phyloP scores from a whole-genome alignment of 306 rosid species.

The Vigna trinervia region DNA sequence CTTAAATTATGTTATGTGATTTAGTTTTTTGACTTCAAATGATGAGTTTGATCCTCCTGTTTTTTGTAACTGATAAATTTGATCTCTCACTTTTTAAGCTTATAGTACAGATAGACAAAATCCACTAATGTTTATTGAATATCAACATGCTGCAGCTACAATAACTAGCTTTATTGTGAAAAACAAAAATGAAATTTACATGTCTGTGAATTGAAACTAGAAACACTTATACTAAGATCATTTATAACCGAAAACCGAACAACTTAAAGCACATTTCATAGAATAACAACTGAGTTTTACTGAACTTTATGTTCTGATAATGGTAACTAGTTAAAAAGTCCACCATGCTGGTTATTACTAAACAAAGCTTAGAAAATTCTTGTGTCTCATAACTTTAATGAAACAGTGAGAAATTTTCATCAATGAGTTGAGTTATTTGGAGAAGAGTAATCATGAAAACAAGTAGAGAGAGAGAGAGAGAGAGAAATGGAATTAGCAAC shows the following conservation, averaged over 20 bases:
- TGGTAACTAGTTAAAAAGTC: neutral
- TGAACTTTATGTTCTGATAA: neutral
- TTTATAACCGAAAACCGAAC: neutral
- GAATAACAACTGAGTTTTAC: neutral
- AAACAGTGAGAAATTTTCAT: neutral
- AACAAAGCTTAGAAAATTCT: neutral
- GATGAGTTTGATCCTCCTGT: neutral
- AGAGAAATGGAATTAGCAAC: neutral
- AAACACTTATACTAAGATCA: neutral
- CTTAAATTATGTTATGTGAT: too few species aligned
- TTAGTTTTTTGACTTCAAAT: neutral
- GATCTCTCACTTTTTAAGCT: neutral
- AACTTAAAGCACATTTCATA: neutral
- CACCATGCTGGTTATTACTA: neutral
- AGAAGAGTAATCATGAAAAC: constrained; percentile 4
- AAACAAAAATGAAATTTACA: too few species aligned
- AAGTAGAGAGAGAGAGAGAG: neutral
- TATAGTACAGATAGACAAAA: too few species aligned
- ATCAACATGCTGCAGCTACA: too few species aligned
- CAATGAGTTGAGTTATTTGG: constrained; percentile 16
- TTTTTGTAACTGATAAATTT: neutral
- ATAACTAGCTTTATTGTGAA: too few species aligned
- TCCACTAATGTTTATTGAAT: too few species aligned
- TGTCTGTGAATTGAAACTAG: too few species aligned
- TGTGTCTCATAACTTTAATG: neutral